These are phyloP conservation scores for Oryza brachyantha DNA, from an alignment of 176 grass and related monocot species.

Conservation along the genomic window DNA sequence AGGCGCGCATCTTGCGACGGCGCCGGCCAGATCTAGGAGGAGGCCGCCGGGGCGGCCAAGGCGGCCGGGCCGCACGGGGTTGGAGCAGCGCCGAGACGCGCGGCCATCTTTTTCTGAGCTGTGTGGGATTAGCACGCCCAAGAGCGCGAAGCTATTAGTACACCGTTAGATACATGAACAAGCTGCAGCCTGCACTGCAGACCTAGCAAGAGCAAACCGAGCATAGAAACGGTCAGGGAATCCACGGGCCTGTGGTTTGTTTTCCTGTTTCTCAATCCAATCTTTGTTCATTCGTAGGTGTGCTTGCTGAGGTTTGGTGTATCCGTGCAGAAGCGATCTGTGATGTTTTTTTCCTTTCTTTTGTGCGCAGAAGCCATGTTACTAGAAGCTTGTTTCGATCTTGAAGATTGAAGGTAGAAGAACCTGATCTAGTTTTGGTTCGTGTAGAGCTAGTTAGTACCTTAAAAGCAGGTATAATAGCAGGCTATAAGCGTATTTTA, in stretches of 20 bases:
- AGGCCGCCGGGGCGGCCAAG: too few relatives aligned
- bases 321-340: not conserved
- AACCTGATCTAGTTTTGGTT: too few relatives aligned
- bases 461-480: too few relatives aligned
- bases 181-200: too few relatives aligned
- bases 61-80: too few relatives aligned
- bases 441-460: too few relatives aligned
- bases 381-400: too few relatives aligned
- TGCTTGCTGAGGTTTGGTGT: not conserved
- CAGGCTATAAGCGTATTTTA: too few relatives aligned
- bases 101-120: slow-evolving; percentile 36
- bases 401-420: not conserved
- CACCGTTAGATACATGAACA: slow-evolving; percentile 20
- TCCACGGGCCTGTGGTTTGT: slow-evolving; percentile 17
- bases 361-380: slow-evolving; percentile 3
- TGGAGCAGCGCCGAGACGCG: too few relatives aligned
- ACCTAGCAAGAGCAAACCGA: slow-evolving; percentile 18
- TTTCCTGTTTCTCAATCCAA: not conserved
- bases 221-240: slow-evolving; percentile 15
- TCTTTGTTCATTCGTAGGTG: too few relatives aligned
- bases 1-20: too few relatives aligned
- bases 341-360: not conserved
- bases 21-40: too few relatives aligned
- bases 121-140: slow-evolving; percentile 25
- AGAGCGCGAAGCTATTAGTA: slow-evolving; percentile 18